Evolutionary conservation across 306 rosid genomes (phyloP).

Genomic region (Vicia sativa): DNA sequence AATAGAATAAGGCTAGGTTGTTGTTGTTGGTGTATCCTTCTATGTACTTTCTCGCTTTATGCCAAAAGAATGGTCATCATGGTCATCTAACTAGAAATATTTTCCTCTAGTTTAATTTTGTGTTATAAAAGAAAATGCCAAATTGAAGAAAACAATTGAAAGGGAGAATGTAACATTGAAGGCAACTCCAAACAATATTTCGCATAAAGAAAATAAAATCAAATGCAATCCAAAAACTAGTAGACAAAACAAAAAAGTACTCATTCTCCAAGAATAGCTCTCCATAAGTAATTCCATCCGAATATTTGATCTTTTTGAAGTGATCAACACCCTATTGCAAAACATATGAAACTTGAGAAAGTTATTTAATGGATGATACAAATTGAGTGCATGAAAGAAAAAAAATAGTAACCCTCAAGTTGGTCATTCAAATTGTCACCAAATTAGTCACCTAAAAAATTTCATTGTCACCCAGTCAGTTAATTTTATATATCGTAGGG

Average conservation of each 20-base stretch:
- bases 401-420: slow-evolving; percentile 5
- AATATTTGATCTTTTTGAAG: slow-evolving; percentile 91
- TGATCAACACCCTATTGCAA: slow-evolving; percentile 91
- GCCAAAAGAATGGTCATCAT: slow-evolving; percentile 31
- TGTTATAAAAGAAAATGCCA: slow-evolving; percentile 8
- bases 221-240: slow-evolving; percentile 34
- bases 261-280: slow-evolving; percentile 96
- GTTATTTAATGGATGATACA: slow-evolving; percentile 24
- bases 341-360: slow-evolving; percentile 30
- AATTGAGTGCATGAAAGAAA: slow-evolving; percentile 25
- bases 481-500: not conserved
- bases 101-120: not conserved
- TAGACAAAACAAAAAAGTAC: slow-evolving; percentile 50
- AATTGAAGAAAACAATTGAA: slow-evolving; percentile 14
- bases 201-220: slow-evolving; percentile 17
- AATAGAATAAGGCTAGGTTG: too few species aligned
- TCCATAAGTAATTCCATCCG: slow-evolving; percentile 91
- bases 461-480: not conserved
- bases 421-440: slow-evolving; percentile 9
- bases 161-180: slow-evolving; percentile 2
- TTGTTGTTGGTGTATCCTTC: too few species aligned
- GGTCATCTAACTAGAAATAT: slow-evolving; percentile 1
- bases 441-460: not conserved
- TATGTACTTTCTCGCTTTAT: slow-evolving; percentile 14
- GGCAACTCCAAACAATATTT: slow-evolving; percentile 31